Evolutionary conservation across 495 filamentous ascomycete genomes (phyloP).

Genomic region (Penicillium desertorum): DNA sequence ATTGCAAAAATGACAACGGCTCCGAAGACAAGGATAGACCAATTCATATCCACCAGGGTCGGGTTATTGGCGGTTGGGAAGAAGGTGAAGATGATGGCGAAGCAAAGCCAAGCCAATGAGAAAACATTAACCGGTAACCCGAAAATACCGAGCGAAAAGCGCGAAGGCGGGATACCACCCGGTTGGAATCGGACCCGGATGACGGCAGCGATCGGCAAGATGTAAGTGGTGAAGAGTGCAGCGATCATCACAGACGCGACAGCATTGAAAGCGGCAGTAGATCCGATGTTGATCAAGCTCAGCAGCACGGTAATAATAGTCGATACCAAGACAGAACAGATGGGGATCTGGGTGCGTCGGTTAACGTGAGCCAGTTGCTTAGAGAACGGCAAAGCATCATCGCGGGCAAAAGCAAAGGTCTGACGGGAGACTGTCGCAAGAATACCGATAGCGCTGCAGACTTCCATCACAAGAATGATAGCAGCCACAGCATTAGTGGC

Average conservation of each 20-base stretch:
- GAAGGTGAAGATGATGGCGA: constrained; percentile 47
- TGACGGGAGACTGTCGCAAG: constrained; percentile 47
- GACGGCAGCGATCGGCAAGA: constrained; percentile 35
- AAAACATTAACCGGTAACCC: constrained; percentile 30
- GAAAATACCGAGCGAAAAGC: constrained; percentile 27
- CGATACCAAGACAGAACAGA: constrained; percentile 52
- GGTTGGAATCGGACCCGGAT: constrained; percentile 28
- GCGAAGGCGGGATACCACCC: constrained; percentile 25
- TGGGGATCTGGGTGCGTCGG: constrained; percentile 47
- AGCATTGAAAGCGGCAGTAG: constrained; percentile 46
- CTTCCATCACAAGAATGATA: constrained; percentile 41
- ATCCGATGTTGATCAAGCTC: constrained; percentile 47
- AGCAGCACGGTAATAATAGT: constrained; percentile 50
- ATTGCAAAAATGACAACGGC: constrained; percentile 44
- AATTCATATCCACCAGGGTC: constrained; percentile 43
- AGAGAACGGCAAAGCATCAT: constrained; percentile 47
- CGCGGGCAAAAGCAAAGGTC: constrained; percentile 53
- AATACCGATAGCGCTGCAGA: constrained; percentile 41
- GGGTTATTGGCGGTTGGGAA: constrained; percentile 42
- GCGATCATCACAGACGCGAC: constrained; percentile 45
- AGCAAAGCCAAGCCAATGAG: constrained; percentile 28
- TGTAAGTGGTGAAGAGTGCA: constrained; percentile 43
- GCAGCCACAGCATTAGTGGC: constrained; percentile 38
- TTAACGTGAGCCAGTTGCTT: constrained; percentile 39
- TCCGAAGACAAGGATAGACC: constrained; percentile 43